Base-by-base conservation (phyloP, 2,329 filamentous ascomycete species). In the Endothia cerciana region DNA sequence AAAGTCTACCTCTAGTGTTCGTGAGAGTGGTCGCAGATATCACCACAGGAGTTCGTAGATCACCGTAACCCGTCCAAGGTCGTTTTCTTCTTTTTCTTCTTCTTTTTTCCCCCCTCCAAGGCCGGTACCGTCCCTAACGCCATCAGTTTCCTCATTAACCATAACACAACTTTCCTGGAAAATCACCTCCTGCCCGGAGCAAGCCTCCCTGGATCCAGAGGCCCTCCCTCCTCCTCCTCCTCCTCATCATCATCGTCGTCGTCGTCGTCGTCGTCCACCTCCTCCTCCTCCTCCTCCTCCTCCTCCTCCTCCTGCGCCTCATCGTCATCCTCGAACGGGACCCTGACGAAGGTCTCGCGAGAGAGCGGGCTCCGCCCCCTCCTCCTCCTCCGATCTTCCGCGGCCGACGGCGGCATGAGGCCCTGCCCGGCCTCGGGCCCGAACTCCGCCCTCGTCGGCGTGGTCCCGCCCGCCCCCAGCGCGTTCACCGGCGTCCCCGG, bases 401-500 rank as follows among this genome's bases (percentile, higher is more conserved):
- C 45, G 28, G n/a, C 15, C 15, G 28, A 15, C 49, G 66, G 66
- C 19, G 61, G 63, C 40, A 56, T 43, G 36, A 68, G 25, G 28
- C n/a, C 36, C 36, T 55, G 33, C 15, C 45, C 33, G 10, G 22
- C 51, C 1, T 58, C 64, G 6, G 17, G 19, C 25, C 40, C 64
- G 19, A 56, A 40, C 36, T 58, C 51, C 22, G 41, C 43, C 43
- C 33, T 40, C 33, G 53, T 45, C 11, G 53, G 53, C 36, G 58
- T 57, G 13, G 25, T 49, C 25, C 64, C 60, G 6, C 47, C 45
- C n/a, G 30, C 43, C 8, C 57, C 63, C 22, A 11, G 8, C 7
- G 25, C 58, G 30, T 59, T 59, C 41, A 68, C 66, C 3, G 66
- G 66, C 25, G 66, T 68, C 3, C 66, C 66, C 6, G 66, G 66